phyloP scores from a whole-genome alignment of 257 asterid genomes.

The Primulina eburnea region DNA sequence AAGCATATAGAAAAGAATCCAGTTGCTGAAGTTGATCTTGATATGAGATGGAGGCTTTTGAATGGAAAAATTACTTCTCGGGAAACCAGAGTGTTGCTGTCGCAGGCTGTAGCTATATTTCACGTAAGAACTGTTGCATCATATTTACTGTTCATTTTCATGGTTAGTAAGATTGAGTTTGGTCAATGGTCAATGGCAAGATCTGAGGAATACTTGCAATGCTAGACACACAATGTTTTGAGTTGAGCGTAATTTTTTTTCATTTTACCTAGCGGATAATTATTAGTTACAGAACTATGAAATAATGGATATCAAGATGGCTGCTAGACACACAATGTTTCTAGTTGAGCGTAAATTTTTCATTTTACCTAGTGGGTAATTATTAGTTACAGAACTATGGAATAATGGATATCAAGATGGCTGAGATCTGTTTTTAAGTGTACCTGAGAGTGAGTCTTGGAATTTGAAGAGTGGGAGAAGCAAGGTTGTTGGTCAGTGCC shows the following conservation, averaged over 20 bases:
- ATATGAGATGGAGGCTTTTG: constrained; percentile 92
- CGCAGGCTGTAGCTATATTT: constrained; percentile 92
- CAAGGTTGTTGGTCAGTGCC: not conserved
- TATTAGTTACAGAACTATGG: no score
- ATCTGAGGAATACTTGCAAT: constrained; percentile 10
- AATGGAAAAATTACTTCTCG: constrained; percentile 76
- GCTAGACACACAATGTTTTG: not conserved
- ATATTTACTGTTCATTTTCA: not conserved
- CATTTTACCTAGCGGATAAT: no score
- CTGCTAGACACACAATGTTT: not conserved
- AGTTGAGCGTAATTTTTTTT: no score
- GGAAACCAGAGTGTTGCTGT: constrained; percentile 73
- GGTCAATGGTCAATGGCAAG: not conserved
- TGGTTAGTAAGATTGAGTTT: not conserved
- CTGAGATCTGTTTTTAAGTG: not conserved
- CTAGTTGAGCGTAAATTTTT: not conserved
- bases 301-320: not conserved
- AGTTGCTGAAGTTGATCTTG: constrained; percentile 42
- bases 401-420: not conserved
- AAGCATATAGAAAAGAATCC: constrained; percentile 38
- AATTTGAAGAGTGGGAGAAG: not conserved
- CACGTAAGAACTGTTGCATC: constrained; percentile 57
- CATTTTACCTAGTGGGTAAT: no score
- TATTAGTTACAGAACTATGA: not conserved
- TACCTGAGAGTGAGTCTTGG: not conserved